Evolutionary conservation across 495 filamentous ascomycete species (phyloP).

Genomic region (Entonaema liquescens): DNA sequence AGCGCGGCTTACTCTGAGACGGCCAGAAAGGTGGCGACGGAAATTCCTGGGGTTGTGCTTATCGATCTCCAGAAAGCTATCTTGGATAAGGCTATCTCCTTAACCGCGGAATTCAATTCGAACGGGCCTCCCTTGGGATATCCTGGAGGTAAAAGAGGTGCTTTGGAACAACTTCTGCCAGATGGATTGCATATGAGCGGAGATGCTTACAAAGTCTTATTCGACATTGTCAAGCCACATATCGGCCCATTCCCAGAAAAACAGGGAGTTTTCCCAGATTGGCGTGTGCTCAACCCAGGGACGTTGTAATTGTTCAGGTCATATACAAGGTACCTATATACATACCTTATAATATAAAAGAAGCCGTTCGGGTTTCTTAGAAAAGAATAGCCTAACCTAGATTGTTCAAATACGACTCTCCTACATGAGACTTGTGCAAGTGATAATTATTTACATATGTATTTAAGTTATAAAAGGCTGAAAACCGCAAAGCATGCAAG

Average conservation of each 20-base stretch:
- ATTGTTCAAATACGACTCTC: neutral
- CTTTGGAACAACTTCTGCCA: conserved; percentile 57
- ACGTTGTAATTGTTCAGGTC: conserved; percentile 25
- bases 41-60: conserved; percentile 67
- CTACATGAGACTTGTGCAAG: neutral
- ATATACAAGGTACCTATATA: neutral
- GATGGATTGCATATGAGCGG: conserved; percentile 64
- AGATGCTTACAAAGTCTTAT: conserved; percentile 60
- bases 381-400: conserved; percentile 4
- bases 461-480: neutral
- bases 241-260: conserved; percentile 49
- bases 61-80: conserved; percentile 79
- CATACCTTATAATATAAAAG: neutral
- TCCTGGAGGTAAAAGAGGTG: conserved; percentile 52
- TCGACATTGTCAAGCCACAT: conserved; percentile 52
- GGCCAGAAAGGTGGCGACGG: conserved; percentile 69
- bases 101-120: conserved; percentile 52
- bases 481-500: neutral
- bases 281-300: conserved; percentile 45
- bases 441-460: neutral
- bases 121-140: conserved; percentile 53
- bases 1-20: conserved; percentile 78
- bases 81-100: conserved; percentile 63
- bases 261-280: conserved; percentile 53
- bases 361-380: neutral